Base-by-base conservation (phyloP, 2,329 filamentous ascomycete species). In the Trichophyton equinum region DNA sequence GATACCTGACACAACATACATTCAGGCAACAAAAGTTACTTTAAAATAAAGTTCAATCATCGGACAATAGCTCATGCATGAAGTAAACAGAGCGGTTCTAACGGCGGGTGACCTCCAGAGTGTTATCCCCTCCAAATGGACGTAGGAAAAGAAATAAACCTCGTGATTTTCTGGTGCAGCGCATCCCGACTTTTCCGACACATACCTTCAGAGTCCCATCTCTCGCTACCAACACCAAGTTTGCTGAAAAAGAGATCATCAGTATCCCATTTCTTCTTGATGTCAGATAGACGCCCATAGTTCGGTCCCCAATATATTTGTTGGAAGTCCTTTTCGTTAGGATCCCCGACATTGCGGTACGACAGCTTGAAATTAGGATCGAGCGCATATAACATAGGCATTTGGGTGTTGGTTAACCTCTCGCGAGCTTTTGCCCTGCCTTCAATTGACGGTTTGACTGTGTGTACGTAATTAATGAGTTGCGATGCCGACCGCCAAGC, bases 311-410 rank as follows among this genome's bases (percentile, higher is more conserved):
- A 65, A 57, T 60, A 65, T 2, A 61, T 55, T 38, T 61, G 27
- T 9, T 62, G 63, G 36, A 51, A 62, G 25, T 65, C 38, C 2
- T 56, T 51, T 42, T 65, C 60, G 15, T 58, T 62, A n/a, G 60
- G 61, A 56, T 65, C 58, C 6, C 56, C 63, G 38, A 61, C 53
- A 38, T 64, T 64, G 4, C 60, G 36, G 53, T 64, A 64, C 20
- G 61, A 62, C 2, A 56, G 58, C 58, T 36, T 27, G 8, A 49
- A 36, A 8, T 22, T 30, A 27, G 58, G 61, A 40, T 62, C 61
- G 3, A 62, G n/a, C 8, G 58, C 22, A 25, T 60, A 60, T 9
- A 62, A 30, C 55, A 62, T 38, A 13, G 61, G 61, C 61, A 62
- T 60, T 22, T 61, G 58, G 46, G 60, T 49, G 9, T 56, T 38